Conservation (phyloP, 441 rosid species). For the Gossypium davidsonii region DNA sequence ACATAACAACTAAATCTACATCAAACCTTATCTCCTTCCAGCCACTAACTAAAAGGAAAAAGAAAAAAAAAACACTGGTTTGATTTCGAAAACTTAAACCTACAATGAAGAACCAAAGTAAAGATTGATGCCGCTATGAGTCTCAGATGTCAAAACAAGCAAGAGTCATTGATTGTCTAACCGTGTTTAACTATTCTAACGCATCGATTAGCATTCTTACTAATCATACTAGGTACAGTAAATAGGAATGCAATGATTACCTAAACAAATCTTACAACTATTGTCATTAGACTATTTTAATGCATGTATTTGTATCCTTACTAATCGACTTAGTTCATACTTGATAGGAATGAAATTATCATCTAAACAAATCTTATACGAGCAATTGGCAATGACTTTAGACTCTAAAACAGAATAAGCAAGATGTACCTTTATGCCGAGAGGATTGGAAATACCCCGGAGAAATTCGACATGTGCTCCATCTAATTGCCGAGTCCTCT, state of each 20-base stretch:
- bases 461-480: constrained; percentile 56
- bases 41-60: not conserved
- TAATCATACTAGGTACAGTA: too few species aligned
- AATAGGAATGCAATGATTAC: not conserved
- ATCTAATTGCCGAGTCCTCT: constrained; percentile 53
- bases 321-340: too few species aligned
- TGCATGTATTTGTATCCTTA: not conserved
- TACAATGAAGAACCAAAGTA: not conserved
- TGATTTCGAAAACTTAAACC: not conserved
- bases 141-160: constrained; percentile 1
- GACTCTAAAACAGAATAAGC: not conserved
- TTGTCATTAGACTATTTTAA: not conserved
- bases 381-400: not conserved
- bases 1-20: not conserved
- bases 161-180: not conserved
- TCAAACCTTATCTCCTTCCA: not conserved
- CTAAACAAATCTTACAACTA: not conserved
- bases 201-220: not conserved
- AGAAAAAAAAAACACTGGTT: not conserved
- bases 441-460: constrained; percentile 48
- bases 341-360: not conserved
- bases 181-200: not conserved
- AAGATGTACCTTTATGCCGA: constrained; percentile 40
- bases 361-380: not conserved
- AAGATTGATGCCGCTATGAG: not conserved